Evolutionary conservation across 1,139 yeast species (phyloP), one percentile per base, ranked within the genome.

Genomic region (Geotrichum siamense): DNA sequence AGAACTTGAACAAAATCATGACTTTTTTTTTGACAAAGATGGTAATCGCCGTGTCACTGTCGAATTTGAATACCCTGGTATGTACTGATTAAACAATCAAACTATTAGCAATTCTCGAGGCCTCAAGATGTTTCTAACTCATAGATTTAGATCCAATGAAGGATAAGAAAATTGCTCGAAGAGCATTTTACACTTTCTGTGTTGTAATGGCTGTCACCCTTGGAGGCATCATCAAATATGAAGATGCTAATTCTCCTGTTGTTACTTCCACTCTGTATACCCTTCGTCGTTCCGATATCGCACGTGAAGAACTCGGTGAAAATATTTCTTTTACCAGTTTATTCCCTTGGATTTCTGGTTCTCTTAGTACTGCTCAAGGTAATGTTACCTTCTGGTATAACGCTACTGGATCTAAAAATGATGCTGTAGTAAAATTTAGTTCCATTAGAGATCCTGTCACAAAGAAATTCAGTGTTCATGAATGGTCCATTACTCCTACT

Each of bases 291-390:
- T 81, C 93, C 2, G 70, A 72, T n/a, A 55, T 67, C 38, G 91
- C 87, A n/a, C 69, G 75, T 38, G 75, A 73, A 16, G 60, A 68
- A 2, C 67, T 91, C 38, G 98, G 98, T 13, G 75, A 74, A 39
- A 79, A 82, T 53, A 83, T 91, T 52, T 78, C 78, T 34, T 86
- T 82, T 60, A 71, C 73, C 25, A 70, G 74, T 41, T 63, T 82
- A 38, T 76, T 82, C 69, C 97, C 98, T 3, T 91, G 96, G 96
- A 80, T 91, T 48, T 68, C 74, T 45, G 98, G 98, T 5, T 75
- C 78, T 38, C 69, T 91, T 53, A 86, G 89, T 55, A 85, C 93
- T 29, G 85, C 85, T 50, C 74, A 78, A 47, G 96, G 96, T 15
- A 69, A 74, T 19, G 82, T 91, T 38, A 82, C 89, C 59, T 77